Evolutionary conservation across 78 protist species (phyloP).

Genomic region (Monosiga brevicollis): DNA sequence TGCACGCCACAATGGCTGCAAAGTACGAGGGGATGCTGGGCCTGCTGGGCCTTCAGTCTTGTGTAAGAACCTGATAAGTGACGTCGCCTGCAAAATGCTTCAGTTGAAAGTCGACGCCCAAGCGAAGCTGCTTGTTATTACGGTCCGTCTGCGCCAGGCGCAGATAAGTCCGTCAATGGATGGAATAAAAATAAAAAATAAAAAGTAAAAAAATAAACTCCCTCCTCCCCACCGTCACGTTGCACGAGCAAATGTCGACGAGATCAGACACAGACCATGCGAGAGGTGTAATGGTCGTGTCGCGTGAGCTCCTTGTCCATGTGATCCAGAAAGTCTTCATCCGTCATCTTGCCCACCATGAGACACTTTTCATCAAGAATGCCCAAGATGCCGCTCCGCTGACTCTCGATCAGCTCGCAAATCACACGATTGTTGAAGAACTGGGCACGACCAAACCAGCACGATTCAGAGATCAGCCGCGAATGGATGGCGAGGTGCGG

Average conservation of each 20-base stretch:
- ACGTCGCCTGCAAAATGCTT: slow-evolving; percentile 90
- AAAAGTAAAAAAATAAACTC: too few species aligned
- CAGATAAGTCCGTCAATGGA: too few species aligned
- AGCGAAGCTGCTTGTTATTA: slow-evolving; percentile 8
- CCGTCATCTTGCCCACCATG: slow-evolving; percentile 37
- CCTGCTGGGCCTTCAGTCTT: too few species aligned
- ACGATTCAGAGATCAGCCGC: too few species aligned
- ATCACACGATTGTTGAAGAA: slow-evolving; percentile 71
- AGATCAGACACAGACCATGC: background rate
- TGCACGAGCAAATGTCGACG: background rate
- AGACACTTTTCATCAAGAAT: slow-evolving; percentile 68
- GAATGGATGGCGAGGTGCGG: too few species aligned
- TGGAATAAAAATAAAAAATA: too few species aligned
- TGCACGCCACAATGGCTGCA: too few species aligned
- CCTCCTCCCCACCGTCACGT: slow-evolving; percentile 35
- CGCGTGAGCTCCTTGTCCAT: background rate
- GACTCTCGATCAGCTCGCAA: slow-evolving; percentile 55
- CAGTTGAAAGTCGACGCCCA: slow-evolving; percentile 19
- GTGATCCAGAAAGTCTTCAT: slow-evolving; percentile 29
- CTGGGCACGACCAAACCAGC: slow-evolving; percentile 54
- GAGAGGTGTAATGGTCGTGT: background rate
- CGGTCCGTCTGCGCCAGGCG: slow-evolving; percentile 16
- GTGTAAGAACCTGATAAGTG: slow-evolving; percentile 46
- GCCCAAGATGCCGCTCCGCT: slow-evolving; percentile 48
- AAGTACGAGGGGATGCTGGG: too few species aligned